These are phyloP conservation scores for Coleophoma crateriformis DNA, from an alignment of 2,329 filamentous ascomycete species.

Conservation along the genomic window DNA sequence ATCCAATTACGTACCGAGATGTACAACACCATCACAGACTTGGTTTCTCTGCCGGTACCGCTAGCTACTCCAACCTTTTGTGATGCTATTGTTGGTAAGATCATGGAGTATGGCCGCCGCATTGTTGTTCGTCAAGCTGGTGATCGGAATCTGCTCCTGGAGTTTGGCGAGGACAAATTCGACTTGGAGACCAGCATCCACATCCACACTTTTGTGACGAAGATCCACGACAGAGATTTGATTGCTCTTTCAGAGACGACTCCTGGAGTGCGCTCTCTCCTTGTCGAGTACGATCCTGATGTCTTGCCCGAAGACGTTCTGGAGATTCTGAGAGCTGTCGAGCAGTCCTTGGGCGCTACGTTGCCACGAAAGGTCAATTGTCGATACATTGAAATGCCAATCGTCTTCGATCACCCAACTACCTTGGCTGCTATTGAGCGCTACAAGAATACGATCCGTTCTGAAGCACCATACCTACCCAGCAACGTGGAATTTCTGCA, in stretches of 20 bases:
- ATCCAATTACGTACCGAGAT: constrained; percentile 25
- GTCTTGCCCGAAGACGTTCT: constrained; percentile 15
- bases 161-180: constrained; percentile 28
- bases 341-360: constrained; percentile 12
- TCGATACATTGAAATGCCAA: constrained; percentile 34
- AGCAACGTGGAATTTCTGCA: constrained; percentile 21
- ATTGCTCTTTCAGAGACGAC: constrained; percentile 25
- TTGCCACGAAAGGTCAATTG: constrained; percentile 27
- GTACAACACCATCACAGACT: neutral
- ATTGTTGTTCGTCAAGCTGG: constrained; percentile 25
- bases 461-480: constrained; percentile 19
- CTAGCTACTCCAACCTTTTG: neutral
- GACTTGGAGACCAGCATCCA: constrained; percentile 27
- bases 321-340: neutral
- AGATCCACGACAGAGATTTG: constrained; percentile 21
- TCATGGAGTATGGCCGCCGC: neutral
- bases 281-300: constrained; percentile 21
- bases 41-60: neutral
- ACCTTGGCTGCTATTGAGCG: constrained; percentile 12
- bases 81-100: neutral
- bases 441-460: constrained; percentile 18
- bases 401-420: constrained; percentile 30
- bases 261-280: constrained; percentile 30
- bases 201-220: constrained; percentile 16
- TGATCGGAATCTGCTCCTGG: constrained; percentile 28